Evolutionary conservation across 257 asterid species (phyloP), one percentile per base, ranked within the genome.

Genomic region (Ilex asprella): DNA sequence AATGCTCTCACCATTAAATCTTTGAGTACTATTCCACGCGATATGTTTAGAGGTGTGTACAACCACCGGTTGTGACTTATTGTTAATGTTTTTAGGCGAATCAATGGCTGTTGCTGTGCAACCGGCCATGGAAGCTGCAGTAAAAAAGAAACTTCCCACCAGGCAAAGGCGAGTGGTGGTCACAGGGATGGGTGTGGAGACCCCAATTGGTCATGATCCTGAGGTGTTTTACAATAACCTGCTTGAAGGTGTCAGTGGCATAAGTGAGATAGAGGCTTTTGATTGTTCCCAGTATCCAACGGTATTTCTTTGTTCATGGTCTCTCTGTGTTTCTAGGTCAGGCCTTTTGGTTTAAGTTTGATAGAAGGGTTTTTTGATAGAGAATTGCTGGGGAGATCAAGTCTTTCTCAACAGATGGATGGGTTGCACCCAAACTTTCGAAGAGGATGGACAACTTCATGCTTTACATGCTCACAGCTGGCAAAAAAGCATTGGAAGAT

Each of bases 321-420:
- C 27, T 74, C 46, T 13, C 59, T 53, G 60, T 58, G 47, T 14
- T 39, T 41, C 67, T 35, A 39, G 67, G 61, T 35, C 54, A 65
- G 61, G 64, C 58, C 61, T 10, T 55, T 62, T 58, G 35, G 56
- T 73, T 68, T 56, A 39, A 55, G 60, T 73, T 71, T 72, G 54
- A 57, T 69, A 59, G 27, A 21, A 51, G 15, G 50, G 52, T 66
- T 63, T 62, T 72, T 70, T 54, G 61, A 50, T 82, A 91, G 98
- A 84, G 87, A 81, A 91, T 91, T 68, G 98, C 96, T 73, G 98
- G 98, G 73, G 98, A 91, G 81, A 91, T 91, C 71, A 91, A 91
- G 82, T 79, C 94, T 41, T 91, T 71, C 82, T 70, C 95, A 13
- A 84, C 98, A 29, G 96, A 88, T 61, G 98, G 98, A 51, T 88